Evolutionary conservation across 2,329 filamentous ascomycete species (phyloP).

Genomic region (Colletotrichum godetiae): DNA sequence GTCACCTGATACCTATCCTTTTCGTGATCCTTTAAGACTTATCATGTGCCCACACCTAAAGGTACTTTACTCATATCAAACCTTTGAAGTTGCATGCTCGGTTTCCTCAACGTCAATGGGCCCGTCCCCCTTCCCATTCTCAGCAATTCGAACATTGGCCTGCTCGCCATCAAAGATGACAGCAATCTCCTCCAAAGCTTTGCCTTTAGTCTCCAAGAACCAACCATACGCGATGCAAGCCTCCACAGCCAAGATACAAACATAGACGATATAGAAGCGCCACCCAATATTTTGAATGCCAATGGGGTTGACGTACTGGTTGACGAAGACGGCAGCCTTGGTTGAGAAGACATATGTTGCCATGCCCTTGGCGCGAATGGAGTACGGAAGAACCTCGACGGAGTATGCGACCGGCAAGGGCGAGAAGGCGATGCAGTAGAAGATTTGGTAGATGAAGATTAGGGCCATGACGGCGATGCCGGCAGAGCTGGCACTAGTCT

Average conservation of each 20-base stretch:
- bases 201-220: constrained; percentile 64
- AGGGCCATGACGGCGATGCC: constrained; percentile 47
- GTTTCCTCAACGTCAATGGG: constrained; percentile 24
- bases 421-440: constrained; percentile 67
- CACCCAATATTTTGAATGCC: constrained; percentile 61
- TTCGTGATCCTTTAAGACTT: no score
- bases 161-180: constrained; percentile 61
- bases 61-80: background rate
- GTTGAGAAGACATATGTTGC: constrained; percentile 42
- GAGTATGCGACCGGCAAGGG: constrained; percentile 62
- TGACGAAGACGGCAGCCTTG: constrained; percentile 44
- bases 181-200: constrained; percentile 66
- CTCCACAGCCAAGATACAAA: constrained; percentile 57
- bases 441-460: constrained; percentile 52
- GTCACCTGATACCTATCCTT: no score
- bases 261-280: constrained; percentile 69
- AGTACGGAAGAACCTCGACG: constrained; percentile 64
- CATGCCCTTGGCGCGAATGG: constrained; percentile 63
- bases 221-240: constrained; percentile 54
- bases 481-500: constrained; percentile 42
- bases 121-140: constrained; percentile 3
- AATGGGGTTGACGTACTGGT: constrained; percentile 60
- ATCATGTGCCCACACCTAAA: no score
- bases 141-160: constrained; percentile 22
- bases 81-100: constrained; percentile 23